Percentiles rank a stretch among this genome's conserved stretches.
Conservation (phyloP, 2,329 filamentous ascomycete genomes). For the Diaporthe capsici region DNA sequence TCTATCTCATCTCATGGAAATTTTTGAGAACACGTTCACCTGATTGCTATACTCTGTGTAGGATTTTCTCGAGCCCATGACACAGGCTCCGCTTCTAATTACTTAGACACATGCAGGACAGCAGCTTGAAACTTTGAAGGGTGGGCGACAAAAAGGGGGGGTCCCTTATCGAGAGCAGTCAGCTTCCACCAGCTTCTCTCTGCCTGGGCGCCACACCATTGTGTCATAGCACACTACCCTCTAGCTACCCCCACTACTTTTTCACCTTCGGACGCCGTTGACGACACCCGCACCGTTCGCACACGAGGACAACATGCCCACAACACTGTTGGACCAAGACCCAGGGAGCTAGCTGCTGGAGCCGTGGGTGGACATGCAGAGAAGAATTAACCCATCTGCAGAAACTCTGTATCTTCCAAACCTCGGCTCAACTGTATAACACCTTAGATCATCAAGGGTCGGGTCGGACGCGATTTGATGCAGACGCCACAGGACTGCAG, state of each 20-base stretch:
- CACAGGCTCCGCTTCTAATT: conserved; percentile 18
- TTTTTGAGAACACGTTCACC: background rate
- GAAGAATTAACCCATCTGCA: background rate
- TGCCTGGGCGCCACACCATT: conserved; percentile 23
- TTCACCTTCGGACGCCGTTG: conserved; percentile 4
- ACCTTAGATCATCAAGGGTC: background rate
- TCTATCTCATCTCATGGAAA: background rate
- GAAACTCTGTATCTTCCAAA: background rate
- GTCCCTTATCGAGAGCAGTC: conserved; percentile 15
- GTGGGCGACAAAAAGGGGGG: conserved; percentile 21
- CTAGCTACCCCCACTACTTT: background rate
- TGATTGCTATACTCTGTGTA: background rate
- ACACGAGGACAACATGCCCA: background rate
- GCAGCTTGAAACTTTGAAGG: conserved; percentile 21
- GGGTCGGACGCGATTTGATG: background rate
- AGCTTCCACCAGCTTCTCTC: conserved; percentile 24
- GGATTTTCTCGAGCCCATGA: background rate
- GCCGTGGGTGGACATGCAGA: background rate
- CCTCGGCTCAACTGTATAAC: background rate
- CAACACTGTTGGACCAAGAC: background rate
- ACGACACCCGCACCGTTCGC: background rate
- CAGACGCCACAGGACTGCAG: background rate
- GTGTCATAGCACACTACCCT: conserved; percentile 25
- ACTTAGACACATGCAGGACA: conserved; percentile 21
- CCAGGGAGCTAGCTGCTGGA: background rate